Evolutionary conservation across 2,329 filamentous ascomycete species (phyloP).

Genomic region (Diaporthe sp.): DNA sequence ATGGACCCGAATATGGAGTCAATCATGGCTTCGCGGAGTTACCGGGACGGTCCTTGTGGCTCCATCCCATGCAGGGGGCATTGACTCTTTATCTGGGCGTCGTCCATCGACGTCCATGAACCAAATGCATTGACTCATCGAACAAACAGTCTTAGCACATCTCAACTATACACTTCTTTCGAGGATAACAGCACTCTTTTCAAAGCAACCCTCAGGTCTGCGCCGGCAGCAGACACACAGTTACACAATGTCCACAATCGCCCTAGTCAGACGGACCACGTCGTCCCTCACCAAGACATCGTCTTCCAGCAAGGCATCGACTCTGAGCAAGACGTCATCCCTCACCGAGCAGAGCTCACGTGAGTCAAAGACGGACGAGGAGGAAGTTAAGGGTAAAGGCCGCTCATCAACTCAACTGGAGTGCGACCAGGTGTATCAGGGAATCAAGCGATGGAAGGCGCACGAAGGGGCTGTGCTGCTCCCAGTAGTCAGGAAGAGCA

Average conservation of each 20-base stretch:
- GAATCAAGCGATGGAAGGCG: constrained; percentile 39
- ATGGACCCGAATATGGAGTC: constrained; percentile 12
- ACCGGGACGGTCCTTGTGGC: constrained; percentile 28
- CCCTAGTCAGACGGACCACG: background rate
- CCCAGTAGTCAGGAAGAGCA: constrained; percentile 32
- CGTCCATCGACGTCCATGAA: background rate
- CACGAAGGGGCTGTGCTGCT: constrained; percentile 37
- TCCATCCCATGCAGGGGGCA: constrained; percentile 27
- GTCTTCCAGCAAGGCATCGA: too few species aligned
- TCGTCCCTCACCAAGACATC: constrained; percentile 13
- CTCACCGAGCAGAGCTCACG: constrained; percentile 25
- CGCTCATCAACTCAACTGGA: constrained; percentile 31
- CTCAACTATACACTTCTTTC: constrained; percentile 7
- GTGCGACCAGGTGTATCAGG: constrained; percentile 37
- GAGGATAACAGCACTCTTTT: constrained; percentile 34
- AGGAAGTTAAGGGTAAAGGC: background rate
- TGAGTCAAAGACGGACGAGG: constrained; percentile 16
- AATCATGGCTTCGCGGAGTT: constrained; percentile 14
- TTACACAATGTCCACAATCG: constrained; percentile 18
- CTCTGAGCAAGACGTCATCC: background rate
- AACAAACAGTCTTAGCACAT: constrained; percentile 7
- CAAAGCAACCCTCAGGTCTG: constrained; percentile 22
- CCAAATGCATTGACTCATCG: background rate
- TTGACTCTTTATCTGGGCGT: constrained; percentile 21
- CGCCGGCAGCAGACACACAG: constrained; percentile 21